Evolutionary conservation across 371 early-diverging fungal species (phyloP), one percentile per base, ranked within the genome.

Genomic region (Mucor piriformis): DNA sequence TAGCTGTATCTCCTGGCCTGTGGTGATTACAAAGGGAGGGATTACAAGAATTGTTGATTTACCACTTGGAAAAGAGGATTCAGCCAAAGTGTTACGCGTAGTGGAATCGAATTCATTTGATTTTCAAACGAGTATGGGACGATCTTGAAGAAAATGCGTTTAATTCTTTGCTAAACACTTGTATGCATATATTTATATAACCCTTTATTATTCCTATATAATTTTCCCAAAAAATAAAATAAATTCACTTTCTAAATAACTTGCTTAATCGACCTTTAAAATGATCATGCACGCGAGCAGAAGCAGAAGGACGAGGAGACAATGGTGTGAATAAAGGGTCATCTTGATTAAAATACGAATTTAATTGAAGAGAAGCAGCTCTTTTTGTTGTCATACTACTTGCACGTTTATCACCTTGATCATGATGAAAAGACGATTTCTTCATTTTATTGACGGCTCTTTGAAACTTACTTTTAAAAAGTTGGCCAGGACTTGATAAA

Each of bases 1-100:
- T 34, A 70, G 79, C 54, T 88, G 84, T 57, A 54, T 91, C 29
- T 84, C 88, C 12, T 77, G 83, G 77, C 92, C 92, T 0, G 85
- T 83, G 6, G 76, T 83, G 1, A 54, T 92, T 10, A 83, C 86
- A 11, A 59, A 57, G 7, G 53, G 76, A 27, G 92, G 92, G 12
- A 73, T 88, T 6, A 74, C 81, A 63, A 71, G 73, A 32, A 69
- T 86, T 10, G 61, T 89, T 43, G 78, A 83, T 10, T 66, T 88
- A 12, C 68, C 68, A 2, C 66, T 92, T 42, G 37, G 63, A 13
- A 2, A 42, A 11, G 66, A 64, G 11, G 65, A 68, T 46, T 21
- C 37, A 13, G 33, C 2, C 10, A 11, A 50, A 24, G 29, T 58
- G 6, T 6, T 23, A 13, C 24, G 42, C 29, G 50, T 50, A 3